Evolutionary conservation across 192 early-diverging fungal genomes (phyloP), one percentile per base, ranked within the genome.

Genomic region (Mortierella hygrophila): DNA sequence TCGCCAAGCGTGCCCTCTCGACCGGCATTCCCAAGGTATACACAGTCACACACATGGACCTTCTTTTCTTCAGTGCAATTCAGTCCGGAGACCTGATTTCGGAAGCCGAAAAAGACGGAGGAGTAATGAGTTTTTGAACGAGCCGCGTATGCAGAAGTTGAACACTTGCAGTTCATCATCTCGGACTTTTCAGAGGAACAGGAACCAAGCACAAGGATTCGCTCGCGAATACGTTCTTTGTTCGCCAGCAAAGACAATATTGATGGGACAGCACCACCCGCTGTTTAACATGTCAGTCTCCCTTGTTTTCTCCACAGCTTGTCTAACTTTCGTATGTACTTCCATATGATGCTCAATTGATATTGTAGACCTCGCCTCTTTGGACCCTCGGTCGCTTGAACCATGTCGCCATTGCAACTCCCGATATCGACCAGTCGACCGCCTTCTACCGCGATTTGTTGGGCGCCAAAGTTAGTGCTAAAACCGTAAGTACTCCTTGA

Each of bases 381-480:
- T 97, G 94, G 94, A 92, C 91, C 49, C 91, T 97, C 7, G 96
- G 96, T 5, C 89, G 81, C 32, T 88, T 97, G 68, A 96, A 97
- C 88, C 96, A 97, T 82, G 95, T 97, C 10, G 95, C 96, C 32
- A 95, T 97, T 57, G 96, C 96, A 11, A 93, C 94, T 3, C 95
- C 94, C 6, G 92, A 97, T 78, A 88, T 97, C 68, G 92, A 93
- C 32, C 92, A 94, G 71, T 89, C 95, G 8, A 85, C 91, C 6
- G 71, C 83, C 16, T 97, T 97, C 79, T 97, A 95, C 88, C 89
- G 89, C 65, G 88, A 95, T 72, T 88, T 96, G 32, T 87, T 97
- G 90, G 92, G 93, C 3, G 95, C 92, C 41, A 80, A 92, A 73
- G 94, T 95, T 82, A 94, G 93, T 81, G 94, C 91, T 44, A 91